Percentiles rank a stretch among this genome's conserved stretches.
phyloP scores from a whole-genome alignment of 2,329 filamentous ascomycete genomes.

The Alternaria consortialis region DNA sequence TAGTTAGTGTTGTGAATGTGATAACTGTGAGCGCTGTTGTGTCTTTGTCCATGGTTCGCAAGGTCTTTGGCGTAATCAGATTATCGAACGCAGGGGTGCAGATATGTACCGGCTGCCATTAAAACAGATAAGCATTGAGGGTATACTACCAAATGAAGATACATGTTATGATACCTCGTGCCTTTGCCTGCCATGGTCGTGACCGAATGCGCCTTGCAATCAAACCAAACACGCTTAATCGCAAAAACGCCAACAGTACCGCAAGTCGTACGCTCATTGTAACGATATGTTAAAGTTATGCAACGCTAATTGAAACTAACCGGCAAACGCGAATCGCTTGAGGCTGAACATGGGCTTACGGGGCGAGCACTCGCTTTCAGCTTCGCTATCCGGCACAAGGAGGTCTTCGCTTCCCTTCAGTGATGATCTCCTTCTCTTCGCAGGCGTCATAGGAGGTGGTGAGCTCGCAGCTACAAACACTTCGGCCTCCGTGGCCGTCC shows the following conservation, averaged over 20 bases:
- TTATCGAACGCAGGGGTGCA: not conserved
- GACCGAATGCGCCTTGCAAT: not conserved
- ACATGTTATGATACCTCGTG: conserved; percentile 8
- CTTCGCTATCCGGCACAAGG: conserved; percentile 57
- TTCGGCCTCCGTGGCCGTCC: conserved; percentile 41
- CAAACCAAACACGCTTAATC: conserved; percentile 2
- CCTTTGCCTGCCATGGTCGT: not conserved
- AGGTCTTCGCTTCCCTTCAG: conserved; percentile 59
- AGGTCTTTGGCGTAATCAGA: not conserved
- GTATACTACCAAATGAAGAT: conserved; percentile 23
- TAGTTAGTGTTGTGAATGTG: not conserved
- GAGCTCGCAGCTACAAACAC: conserved; percentile 44
- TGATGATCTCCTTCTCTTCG: conserved; percentile 29
- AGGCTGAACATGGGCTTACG: conserved; percentile 50
- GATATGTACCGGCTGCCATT: not conserved
- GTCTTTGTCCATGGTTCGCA: not conserved
- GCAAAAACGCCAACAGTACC: conserved; percentile 11
- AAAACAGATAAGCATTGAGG: conserved; percentile 23
- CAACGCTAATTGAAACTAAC: conserved; percentile 23
- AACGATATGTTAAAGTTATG: conserved; percentile 14
- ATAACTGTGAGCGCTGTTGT: not conserved
- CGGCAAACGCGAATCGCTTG: conserved; percentile 50
- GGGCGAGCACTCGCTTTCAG: conserved; percentile 48
- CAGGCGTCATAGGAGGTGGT: conserved; percentile 32
- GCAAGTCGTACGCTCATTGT: conserved; percentile 10